A percentile compares a stretch with the other conserved stretches of the same genome.
These are phyloP conservation scores for Cicer arietinum DNA, from an alignment of 306 rosid species.

Conservation along the genomic window DNA sequence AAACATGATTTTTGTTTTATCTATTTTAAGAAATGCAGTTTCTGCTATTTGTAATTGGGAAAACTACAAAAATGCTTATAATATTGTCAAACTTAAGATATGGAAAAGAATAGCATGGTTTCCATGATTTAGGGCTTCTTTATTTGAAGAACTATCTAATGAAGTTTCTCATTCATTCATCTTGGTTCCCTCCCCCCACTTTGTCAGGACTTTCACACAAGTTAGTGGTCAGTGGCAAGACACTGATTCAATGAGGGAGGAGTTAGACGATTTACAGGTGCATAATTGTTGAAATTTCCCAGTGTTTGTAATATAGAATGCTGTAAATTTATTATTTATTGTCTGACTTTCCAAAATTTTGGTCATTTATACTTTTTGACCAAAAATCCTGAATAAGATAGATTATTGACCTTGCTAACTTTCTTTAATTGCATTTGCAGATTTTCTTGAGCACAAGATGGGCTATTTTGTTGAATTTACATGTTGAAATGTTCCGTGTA, in stretches of 20 bases:
- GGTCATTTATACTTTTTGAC: background rate
- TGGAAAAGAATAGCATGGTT: constrained; percentile 6
- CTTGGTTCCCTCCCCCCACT: constrained; percentile 20
- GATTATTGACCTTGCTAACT: constrained; percentile 38
- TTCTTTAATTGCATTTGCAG: constrained; percentile 56
- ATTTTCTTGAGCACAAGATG: constrained; percentile 97
- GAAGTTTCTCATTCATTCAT: constrained; percentile 36
- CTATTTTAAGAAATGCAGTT: constrained; percentile 3
- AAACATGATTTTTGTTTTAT: background rate
- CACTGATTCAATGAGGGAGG: constrained; percentile 97
- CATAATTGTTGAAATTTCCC: constrained; percentile 38
- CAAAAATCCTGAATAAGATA: constrained; percentile 22
- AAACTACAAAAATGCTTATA: background rate
- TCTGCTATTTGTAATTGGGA: constrained; percentile 6
- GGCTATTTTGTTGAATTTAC: constrained; percentile 97
- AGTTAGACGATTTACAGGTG: constrained; percentile 95
- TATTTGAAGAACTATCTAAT: constrained; percentile 28
- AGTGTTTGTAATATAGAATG: constrained; percentile 21
- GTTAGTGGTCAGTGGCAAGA: constrained; percentile 99
- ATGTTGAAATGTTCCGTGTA: constrained; percentile 99
- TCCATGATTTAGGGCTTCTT: constrained; percentile 21
- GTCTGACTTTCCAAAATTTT: constrained; percentile 8
- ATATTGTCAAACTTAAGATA: background rate
- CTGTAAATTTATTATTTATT: constrained; percentile 37
- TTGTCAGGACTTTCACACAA: constrained; percentile 94